Evolutionary conservation across 2,329 filamentous ascomycete genomes (phyloP).

Genomic region (Thielaviopsis cerberus): DNA sequence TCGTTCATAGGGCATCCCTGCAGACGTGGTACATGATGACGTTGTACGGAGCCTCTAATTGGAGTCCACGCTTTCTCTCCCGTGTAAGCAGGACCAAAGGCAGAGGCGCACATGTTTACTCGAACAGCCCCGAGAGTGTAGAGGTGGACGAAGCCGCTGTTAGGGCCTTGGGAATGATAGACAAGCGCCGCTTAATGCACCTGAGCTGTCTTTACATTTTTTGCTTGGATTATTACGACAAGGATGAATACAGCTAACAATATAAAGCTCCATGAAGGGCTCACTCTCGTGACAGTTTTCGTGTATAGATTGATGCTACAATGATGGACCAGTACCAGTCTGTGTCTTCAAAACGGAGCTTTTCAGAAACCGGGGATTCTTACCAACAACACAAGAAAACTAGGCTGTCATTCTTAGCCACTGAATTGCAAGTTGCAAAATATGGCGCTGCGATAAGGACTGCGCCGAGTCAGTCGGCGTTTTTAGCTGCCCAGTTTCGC

Average conservation of each 20-base stretch:
- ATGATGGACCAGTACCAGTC: neutral
- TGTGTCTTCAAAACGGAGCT: neutral
- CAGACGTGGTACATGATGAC: neutral
- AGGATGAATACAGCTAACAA: neutral
- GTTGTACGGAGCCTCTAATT: constrained; percentile 1
- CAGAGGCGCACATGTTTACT: neutral
- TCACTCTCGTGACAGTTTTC: neutral
- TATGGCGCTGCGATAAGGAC: no score
- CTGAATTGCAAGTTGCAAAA: no score
- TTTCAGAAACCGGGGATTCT: neutral
- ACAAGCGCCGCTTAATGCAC: constrained; percentile 4
- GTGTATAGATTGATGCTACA: neutral
- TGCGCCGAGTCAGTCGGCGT: no score
- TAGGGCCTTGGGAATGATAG: neutral
- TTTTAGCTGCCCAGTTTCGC: no score
- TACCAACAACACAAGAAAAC: no score
- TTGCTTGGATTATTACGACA: neutral
- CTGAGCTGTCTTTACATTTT: constrained; percentile 1
- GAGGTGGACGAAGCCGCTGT: constrained; percentile 4
- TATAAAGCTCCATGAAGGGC: neutral
- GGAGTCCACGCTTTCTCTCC: constrained; percentile 6
- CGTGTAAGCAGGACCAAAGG: constrained; percentile 9
- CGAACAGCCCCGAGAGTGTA: neutral
- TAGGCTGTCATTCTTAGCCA: neutral
- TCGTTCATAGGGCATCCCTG: neutral